Conservation (phyloP, 257 asterid genomes). For the Mitragyna speciosa region DNA sequence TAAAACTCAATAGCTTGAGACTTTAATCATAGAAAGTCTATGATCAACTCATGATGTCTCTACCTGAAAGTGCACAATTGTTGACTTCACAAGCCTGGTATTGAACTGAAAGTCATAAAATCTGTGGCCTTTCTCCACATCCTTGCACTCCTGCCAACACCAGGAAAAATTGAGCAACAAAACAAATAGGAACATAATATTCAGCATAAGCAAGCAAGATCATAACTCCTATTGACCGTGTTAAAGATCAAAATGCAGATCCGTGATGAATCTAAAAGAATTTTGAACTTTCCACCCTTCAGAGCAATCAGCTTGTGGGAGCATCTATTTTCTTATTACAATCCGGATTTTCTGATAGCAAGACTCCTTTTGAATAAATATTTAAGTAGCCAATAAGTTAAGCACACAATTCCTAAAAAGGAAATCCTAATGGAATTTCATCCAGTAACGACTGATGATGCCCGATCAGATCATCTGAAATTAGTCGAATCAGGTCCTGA, state of each 20-base stretch:
- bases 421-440: no score
- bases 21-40: not conserved
- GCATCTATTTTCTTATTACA: no score
- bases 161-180: constrained; percentile 19
- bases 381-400: no score
- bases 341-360: not conserved
- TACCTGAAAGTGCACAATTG: constrained; percentile 98
- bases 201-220: not conserved
- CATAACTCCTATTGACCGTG: not conserved
- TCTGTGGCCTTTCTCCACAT: constrained; percentile 65
- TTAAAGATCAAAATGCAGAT: not conserved
- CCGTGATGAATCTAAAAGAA: not conserved
- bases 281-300: not conserved
- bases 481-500: not conserved
- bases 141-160: constrained; percentile 62
- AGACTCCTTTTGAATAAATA: not conserved
- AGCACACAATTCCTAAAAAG: not conserved
- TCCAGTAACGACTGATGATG: no score
- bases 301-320: not conserved
- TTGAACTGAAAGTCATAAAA: constrained; percentile 87
- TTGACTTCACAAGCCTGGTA: constrained; percentile 85
- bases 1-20: not conserved
- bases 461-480: not conserved
- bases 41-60: constrained; percentile 23
- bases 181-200: constrained; percentile 4